A percentile compares a stretch with the other conserved stretches of the same genome.
Conservation (phyloP, 1,284 basidiomycete species). For the Apiotrichum domesticum region DNA sequence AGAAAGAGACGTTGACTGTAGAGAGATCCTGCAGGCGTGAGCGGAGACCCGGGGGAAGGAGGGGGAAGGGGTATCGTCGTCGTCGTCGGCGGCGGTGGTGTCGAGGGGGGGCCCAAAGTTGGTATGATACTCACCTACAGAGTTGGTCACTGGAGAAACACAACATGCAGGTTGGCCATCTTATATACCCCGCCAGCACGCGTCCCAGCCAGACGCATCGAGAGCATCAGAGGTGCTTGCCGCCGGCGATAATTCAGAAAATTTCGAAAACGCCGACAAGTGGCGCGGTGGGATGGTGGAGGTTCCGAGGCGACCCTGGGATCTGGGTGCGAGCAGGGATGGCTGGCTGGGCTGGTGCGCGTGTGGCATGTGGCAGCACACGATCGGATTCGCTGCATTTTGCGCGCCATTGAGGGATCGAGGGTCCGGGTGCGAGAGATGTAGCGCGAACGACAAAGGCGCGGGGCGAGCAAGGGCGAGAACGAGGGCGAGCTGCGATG, state of each 20-base stretch:
- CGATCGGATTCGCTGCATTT: no score
- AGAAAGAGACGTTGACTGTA: constrained; percentile 44
- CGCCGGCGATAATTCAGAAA: not conserved
- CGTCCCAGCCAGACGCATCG: no score
- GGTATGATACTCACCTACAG: constrained; percentile 3
- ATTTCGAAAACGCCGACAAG: not conserved
- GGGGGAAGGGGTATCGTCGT: not conserved
- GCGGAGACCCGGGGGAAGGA: not conserved
- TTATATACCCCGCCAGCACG: not conserved
- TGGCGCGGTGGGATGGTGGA: not conserved
- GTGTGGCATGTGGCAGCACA: no score
- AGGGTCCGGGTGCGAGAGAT: no score
- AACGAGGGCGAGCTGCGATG: no score
- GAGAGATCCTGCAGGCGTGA: constrained; percentile 38
- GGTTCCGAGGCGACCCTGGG: no score
- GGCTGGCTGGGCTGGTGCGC: no score
- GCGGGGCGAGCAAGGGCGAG: no score
- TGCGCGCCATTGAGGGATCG: no score
- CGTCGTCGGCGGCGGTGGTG: not conserved
- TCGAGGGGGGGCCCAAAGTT: not conserved
- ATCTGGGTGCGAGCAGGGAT: no score
- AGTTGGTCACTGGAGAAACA: constrained; percentile 5
- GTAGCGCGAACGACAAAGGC: no score
- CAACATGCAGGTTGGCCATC: not conserved
- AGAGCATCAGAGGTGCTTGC: no score